Evolutionary conservation across 2,329 filamentous ascomycete species (phyloP), one percentile per base, ranked within the genome.

Genomic region (Cladosporium sp.): DNA sequence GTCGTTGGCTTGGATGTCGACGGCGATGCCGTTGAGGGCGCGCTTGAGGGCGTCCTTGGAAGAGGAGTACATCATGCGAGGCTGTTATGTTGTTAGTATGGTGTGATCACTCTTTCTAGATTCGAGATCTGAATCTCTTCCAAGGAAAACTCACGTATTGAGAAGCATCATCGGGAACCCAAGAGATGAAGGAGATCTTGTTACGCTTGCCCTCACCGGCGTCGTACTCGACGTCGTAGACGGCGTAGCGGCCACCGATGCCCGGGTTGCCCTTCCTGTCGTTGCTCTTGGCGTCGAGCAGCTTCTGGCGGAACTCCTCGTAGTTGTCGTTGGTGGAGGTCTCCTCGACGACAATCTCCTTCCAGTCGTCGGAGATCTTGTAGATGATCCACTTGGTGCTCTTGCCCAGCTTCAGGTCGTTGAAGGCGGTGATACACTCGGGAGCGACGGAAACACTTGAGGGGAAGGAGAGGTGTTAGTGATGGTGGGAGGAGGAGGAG

Each of bases 61-160:
- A 46, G 88, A 87, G 62, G 87, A 86, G 78, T 92, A 93, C 71
- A 90, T 79, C 88, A 93, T 93, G 79, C 90, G 90, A 72, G 85
- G 79, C 87, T 90, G 59, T 51, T 5, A 30, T 8, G 11, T 32
- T 3, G 25, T 50, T 33, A 50, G 48, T 43, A 25, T 11, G 15
- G 4, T 27, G 36, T 11, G 12, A 9, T 9, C 22, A 27, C 22
- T 4, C 22, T n/a, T 7, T 19, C 38, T 40, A 12, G 16, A 13
- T 25, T n/a, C 8, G 38, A 13, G 15, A 13, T 20, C 18, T 40
- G 13, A 12, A 27, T 27, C 38, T 20, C n/a, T 19, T 15, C 18
- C 18, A 16, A 35, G 16, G 13, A 5, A 11, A 40, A 74, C 81
- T 70, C 68, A 90, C 87, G 78, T 85, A 84, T 72, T 90, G 78